phyloP scores from a whole-genome alignment of 371 early-diverging fungal species.

The Lichtheimia ramosa region DNA sequence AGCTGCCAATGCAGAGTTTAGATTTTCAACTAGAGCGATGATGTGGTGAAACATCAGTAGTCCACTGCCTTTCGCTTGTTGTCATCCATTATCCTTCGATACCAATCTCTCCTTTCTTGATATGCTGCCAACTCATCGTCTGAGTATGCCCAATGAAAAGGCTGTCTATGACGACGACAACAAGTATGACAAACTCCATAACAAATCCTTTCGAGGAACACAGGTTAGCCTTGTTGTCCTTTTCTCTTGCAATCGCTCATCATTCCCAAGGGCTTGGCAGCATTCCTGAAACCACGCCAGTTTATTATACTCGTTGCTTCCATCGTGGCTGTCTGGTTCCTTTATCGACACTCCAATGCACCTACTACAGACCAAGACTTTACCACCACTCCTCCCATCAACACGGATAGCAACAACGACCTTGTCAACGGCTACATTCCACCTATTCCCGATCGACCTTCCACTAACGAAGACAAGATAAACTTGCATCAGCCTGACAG shows the following conservation, averaged over 20 bases:
- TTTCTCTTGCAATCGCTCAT: slow-evolving; percentile 4
- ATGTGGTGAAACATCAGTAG: too few species aligned
- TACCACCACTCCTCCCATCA: too few species aligned
- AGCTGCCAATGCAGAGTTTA: too few species aligned
- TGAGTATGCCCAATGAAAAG: slow-evolving; percentile 13
- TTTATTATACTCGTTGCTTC: neutral
- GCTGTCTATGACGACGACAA: slow-evolving; percentile 19
- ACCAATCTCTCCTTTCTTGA: neutral
- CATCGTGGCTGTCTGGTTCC: neutral
- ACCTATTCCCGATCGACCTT: neutral
- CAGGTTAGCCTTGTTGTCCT: neutral
- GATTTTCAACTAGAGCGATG: too few species aligned
- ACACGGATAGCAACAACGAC: too few species aligned
- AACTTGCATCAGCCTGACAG: too few species aligned
- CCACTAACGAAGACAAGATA: neutral
- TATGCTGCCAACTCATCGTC: slow-evolving; percentile 45
- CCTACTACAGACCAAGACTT: neutral
- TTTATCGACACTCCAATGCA: neutral
- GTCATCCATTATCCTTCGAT: neutral
- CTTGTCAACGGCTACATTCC: neutral
- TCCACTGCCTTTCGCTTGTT: too few species aligned
- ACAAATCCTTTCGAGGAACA: slow-evolving; percentile 20
- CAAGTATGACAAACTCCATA: slow-evolving; percentile 24
- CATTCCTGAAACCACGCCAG: slow-evolving; percentile 2
- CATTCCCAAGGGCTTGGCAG: neutral